Evolutionary conservation across 768 basidiomycete species (phyloP), one percentile per base, ranked within the genome.

Genomic region (Favolaschia claudopus): DNA sequence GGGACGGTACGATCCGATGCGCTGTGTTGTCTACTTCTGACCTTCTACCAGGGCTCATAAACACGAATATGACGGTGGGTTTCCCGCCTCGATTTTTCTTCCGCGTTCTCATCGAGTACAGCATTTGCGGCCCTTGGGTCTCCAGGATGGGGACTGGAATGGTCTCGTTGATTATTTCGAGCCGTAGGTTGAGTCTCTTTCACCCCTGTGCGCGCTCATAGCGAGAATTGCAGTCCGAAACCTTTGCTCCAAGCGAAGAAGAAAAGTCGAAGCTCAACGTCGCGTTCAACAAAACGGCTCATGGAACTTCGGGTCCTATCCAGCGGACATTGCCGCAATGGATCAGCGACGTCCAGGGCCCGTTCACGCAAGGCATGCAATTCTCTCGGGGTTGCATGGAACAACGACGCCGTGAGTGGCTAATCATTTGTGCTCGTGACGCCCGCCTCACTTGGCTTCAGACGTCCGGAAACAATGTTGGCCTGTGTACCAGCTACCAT

Each of bases 101-200:
- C 9, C 19, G 28, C 7, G 33, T 8, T 37, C 29, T 34, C 10
- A 22, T 24, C 31, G 2, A 37, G 22, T n/a, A 13, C 20, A 66
- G 67, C 55, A 7, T 54, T 66, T 45, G 62, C 58, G 29, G 20
- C 53, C 4, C 55, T 66, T 22, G 65, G 67, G 28, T 52, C 54
- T 5, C 36, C 53, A 5, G 65, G 65, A n/a, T 68, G n/a, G 65
- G 67, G 46, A 55, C 53, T 68, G 65, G 65, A 47, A 59, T 4
- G 57, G 62, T 7, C 57, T 68, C 2, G 13, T 56, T 9, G 42
- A 31, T 19, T 67, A 68, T 39, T 68, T 68, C n/a, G n/a, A n/a
- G n/a, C 43, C 37, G 55, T 14, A 55, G 45, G 57, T 65, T 67
- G 20, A 42, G 38, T 17, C 24, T 17, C 19, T 28, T 22, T n/a